Evolutionary conservation across 805 yeast species (phyloP).

Genomic region (Candida mattraensis): DNA sequence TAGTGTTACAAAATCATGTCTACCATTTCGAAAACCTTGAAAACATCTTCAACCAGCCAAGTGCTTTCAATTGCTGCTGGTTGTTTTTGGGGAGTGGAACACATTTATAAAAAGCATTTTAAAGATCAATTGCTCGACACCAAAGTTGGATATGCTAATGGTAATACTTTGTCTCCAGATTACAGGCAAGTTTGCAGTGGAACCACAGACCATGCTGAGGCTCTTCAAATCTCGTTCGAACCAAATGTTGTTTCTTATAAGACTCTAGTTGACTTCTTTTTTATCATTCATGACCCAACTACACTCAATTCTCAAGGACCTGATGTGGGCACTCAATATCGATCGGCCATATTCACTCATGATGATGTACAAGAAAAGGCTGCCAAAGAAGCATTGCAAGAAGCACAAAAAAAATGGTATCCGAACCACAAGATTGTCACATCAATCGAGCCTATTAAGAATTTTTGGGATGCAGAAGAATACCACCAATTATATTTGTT

Average conservation of each 20-base stretch:
- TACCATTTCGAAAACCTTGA: conserved; percentile 25
- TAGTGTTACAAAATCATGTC: conserved; percentile 9
- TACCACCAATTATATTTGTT: conserved; percentile 85
- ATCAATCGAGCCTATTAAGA: conserved; percentile 59
- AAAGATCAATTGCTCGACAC: conserved; percentile 66
- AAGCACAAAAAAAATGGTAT: conserved; percentile 73
- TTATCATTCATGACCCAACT: conserved; percentile 94
- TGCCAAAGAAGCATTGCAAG: conserved; percentile 43
- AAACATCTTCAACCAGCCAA: conserved; percentile 41
- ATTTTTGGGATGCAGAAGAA: conserved; percentile 92
- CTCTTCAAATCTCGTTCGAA: conserved; percentile 78
- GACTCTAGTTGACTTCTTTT: conserved; percentile 78
- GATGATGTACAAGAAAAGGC: conserved; percentile 46
- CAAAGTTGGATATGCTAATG: conserved; percentile 91
- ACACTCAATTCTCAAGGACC: conserved; percentile 81
- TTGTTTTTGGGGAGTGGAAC: conserved; percentile 91
- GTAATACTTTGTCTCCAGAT: conserved; percentile 50
- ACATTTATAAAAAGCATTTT: conserved; percentile 71
- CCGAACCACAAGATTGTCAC: conserved; percentile 70
- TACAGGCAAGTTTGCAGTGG: conserved; percentile 78
- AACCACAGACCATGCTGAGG: conserved; percentile 78
- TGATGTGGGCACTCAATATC: conserved; percentile 86
- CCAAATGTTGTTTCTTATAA: conserved; percentile 59
- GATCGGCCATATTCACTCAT: conserved; percentile 77
- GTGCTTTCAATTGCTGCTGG: conserved; percentile 60